A percentile compares a stretch with the other conserved stretches of the same genome.
phyloP scores from a whole-genome alignment of 1,284 basidiomycete species.

The Irpex lacteus region DNA sequence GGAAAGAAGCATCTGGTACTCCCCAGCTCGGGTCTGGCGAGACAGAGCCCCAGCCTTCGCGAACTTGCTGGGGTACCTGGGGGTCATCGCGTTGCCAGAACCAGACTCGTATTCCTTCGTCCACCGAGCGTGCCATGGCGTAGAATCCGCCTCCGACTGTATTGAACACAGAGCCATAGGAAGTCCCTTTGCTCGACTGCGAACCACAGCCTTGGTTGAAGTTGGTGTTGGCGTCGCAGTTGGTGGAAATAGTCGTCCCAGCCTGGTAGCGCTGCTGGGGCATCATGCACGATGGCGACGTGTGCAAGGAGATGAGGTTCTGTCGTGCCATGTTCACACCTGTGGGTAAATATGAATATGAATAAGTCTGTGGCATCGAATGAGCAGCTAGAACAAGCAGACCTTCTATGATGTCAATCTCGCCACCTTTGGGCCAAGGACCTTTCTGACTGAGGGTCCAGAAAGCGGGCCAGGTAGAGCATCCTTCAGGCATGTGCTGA shows the following conservation, averaged over 20 bases:
- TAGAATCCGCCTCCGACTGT: conserved; percentile 48
- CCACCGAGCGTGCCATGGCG: conserved; percentile 36
- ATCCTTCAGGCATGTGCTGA: conserved; percentile 52
- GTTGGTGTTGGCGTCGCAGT: conserved; percentile 49
- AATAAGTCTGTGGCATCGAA: not conserved
- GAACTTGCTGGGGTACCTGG: conserved; percentile 38
- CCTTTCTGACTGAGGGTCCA: conserved; percentile 53
- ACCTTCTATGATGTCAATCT: conserved; percentile 35
- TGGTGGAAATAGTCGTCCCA: conserved; percentile 37
- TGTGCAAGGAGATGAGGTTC: conserved; percentile 54
- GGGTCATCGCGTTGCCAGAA: conserved; percentile 45
- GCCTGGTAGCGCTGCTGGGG: conserved; percentile 33
- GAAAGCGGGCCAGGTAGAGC: conserved; percentile 62
- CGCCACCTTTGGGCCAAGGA: conserved; percentile 52
- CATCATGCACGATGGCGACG: conserved; percentile 44
- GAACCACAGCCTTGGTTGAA: conserved; percentile 62
- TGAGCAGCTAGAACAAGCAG: not conserved
- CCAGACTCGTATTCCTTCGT: conserved; percentile 46
- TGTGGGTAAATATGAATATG: conserved; percentile 9
- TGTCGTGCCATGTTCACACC: conserved; percentile 39
- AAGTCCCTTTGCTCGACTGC: conserved; percentile 35
- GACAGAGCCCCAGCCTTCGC: conserved; percentile 21
- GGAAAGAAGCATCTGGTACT: conserved; percentile 47
- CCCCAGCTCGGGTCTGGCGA: conserved; percentile 38
- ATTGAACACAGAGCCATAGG: conserved; percentile 53